phyloP scores from a whole-genome alignment of 257 asterid species.

The Prunella vulgaris region DNA sequence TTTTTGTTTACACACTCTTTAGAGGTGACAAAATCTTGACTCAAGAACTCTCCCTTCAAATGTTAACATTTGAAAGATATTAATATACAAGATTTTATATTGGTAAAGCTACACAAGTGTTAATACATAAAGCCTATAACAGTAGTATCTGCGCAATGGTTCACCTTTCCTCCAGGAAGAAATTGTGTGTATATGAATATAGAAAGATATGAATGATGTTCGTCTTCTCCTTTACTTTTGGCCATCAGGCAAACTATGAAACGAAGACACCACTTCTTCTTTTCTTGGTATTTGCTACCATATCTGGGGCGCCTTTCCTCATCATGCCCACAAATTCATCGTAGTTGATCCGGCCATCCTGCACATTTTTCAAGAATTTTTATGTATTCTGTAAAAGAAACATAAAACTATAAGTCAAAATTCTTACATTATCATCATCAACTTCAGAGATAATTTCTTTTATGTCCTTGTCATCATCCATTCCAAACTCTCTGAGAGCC shows the following conservation, averaged over 20 bases:
- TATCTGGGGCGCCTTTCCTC: slow-evolving; percentile 81
- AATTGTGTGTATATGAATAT: slow-evolving; percentile 9
- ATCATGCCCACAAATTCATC: slow-evolving; percentile 92
- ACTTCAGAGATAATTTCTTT: slow-evolving; percentile 63
- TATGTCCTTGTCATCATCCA: slow-evolving; percentile 51
- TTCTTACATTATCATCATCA: slow-evolving; percentile 52
- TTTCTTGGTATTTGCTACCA: slow-evolving; percentile 54
- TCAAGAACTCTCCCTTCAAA: slow-evolving; percentile 15
- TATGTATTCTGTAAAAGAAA: neutral
- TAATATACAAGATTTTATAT: slow-evolving; percentile 14
- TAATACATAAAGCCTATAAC: slow-evolving; percentile 20
- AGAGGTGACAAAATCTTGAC: slow-evolving; percentile 8
- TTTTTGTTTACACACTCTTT: slow-evolving; percentile 8
- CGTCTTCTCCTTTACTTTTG: slow-evolving; percentile 13
- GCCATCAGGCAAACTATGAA: slow-evolving; percentile 17
- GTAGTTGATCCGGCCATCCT: slow-evolving; percentile 88
- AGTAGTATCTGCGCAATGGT: slow-evolving; percentile 21
- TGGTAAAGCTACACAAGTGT: slow-evolving; percentile 10
- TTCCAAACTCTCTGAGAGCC: slow-evolving; percentile 61
- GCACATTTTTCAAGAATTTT: slow-evolving; percentile 11
- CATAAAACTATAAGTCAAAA: neutral
- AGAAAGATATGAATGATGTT: neutral
- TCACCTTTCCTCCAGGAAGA: slow-evolving; percentile 21
- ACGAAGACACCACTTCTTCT: slow-evolving; percentile 53
- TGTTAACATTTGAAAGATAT: neutral